Evolutionary conservation across 2,329 filamentous ascomycete genomes (phyloP).

Genomic region (Phialocephala subalpina): DNA sequence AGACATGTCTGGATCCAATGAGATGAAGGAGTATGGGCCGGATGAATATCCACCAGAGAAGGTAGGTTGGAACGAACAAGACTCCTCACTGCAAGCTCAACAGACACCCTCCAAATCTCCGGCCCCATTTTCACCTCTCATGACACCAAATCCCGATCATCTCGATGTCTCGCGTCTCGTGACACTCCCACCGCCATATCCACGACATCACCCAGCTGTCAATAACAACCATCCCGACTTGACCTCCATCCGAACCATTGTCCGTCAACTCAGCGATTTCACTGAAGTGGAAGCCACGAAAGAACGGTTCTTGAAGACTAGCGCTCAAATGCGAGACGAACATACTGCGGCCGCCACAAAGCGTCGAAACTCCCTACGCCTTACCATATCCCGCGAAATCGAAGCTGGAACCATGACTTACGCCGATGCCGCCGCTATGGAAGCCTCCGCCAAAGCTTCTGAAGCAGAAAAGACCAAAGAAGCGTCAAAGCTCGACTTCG

Average conservation of each 20-base stretch:
- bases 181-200: constrained; percentile 92
- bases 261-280: constrained; percentile 78
- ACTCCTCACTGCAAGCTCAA: constrained; percentile 40
- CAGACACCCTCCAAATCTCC: constrained; percentile 36
- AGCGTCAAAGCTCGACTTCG: constrained; percentile 81
- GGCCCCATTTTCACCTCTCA: constrained; percentile 46
- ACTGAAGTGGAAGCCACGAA: constrained; percentile 76
- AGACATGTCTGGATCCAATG: constrained; percentile 43
- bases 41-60: constrained; percentile 74
- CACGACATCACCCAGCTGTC: constrained; percentile 91
- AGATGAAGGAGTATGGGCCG: constrained; percentile 36
- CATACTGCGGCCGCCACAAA: constrained; percentile 57
- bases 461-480: constrained; percentile 76
- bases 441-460: constrained; percentile 75
- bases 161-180: constrained; percentile 92
- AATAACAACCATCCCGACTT: constrained; percentile 96
- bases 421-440: constrained; percentile 81
- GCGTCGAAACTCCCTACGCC: constrained; percentile 70
- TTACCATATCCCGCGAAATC: constrained; percentile 82
- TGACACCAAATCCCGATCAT: constrained; percentile 59
- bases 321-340: constrained; percentile 65
- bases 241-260: constrained; percentile 75
- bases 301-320: constrained; percentile 64
- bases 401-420: constrained; percentile 81
- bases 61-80: constrained; percentile 58